Conservation (phyloP, 768 basidiomycete species). For the Pleurotus eryngii region DNA sequence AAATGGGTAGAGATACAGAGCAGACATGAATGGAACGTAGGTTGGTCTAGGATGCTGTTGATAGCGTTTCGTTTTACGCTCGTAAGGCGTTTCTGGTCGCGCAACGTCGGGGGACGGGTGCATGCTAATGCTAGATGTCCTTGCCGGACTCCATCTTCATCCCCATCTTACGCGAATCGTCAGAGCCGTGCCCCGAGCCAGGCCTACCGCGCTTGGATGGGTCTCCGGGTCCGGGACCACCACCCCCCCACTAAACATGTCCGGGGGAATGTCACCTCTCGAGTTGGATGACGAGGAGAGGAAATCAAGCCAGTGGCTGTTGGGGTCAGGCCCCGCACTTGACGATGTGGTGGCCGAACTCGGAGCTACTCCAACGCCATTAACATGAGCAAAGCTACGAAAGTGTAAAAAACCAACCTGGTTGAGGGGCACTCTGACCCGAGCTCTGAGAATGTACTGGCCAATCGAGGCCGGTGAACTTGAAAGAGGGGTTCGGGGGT, state of each 20-base stretch:
- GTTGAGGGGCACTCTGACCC: neutral
- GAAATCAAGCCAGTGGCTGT: slow-evolving; percentile 28
- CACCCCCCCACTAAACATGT: neutral
- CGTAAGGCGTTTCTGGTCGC: too few relatives aligned
- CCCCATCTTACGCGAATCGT: neutral
- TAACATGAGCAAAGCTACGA: neutral
- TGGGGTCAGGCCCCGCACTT: slow-evolving; percentile 8
- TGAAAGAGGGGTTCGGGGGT: neutral
- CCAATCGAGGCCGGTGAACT: neutral
- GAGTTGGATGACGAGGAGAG: slow-evolving; percentile 15
- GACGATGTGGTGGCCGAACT: neutral
- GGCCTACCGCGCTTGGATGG: neutral
- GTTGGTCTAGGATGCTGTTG: too few relatives aligned
- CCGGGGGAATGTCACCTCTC: neutral
- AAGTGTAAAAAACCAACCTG: neutral
- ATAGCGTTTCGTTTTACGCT: too few relatives aligned
- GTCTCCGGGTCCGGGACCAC: neutral
- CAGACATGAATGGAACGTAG: too few relatives aligned
- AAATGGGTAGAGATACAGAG: too few relatives aligned
- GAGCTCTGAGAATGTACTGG: neutral
- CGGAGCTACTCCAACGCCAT: neutral
- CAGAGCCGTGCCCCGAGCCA: neutral
- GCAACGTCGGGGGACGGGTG: too few relatives aligned
- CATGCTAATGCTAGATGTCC: neutral
- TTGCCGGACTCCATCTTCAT: neutral